A percentile compares a stretch with the other conserved stretches of the same genome.
phyloP scores from a whole-genome alignment of 1,284 basidiomycete genomes.

The Irpex rosettiformis region DNA sequence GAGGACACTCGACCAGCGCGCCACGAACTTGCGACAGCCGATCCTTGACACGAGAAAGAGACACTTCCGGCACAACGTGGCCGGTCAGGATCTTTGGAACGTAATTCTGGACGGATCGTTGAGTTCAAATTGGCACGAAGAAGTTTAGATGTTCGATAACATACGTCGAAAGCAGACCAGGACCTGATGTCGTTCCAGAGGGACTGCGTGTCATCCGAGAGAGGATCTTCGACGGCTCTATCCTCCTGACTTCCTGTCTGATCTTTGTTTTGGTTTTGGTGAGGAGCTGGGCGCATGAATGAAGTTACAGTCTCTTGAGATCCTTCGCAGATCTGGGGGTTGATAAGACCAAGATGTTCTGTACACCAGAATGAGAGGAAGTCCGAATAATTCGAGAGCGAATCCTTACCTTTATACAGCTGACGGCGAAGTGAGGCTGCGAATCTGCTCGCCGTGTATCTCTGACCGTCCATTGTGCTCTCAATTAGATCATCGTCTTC shows the following conservation, averaged over 20 bases:
- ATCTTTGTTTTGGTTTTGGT: conserved; percentile 64
- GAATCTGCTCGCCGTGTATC: conserved; percentile 68
- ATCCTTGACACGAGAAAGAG: conserved; percentile 68
- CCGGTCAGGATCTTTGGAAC: conserved; percentile 76
- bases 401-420: conserved; percentile 69
- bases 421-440: conserved; percentile 76
- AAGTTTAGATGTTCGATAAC: conserved; percentile 17
- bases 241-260: conserved; percentile 63
- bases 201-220: conserved; percentile 55
- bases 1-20: conserved; percentile 71
- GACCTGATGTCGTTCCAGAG: conserved; percentile 72
- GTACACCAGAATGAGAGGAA: conserved; percentile 12
- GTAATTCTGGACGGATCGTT: conserved; percentile 50
- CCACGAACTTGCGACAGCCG: conserved; percentile 69
- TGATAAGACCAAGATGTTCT: conserved; percentile 87
- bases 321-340: conserved; percentile 48
- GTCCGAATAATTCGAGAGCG: no score
- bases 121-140: no score
- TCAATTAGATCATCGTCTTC: conserved; percentile 83
- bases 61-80: conserved; percentile 71
- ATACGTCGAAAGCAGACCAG: conserved; percentile 77
- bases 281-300: conserved; percentile 80
- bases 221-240: conserved; percentile 73
- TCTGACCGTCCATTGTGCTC: conserved; percentile 75
- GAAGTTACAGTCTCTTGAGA: conserved; percentile 42